Evolutionary conservation across 352 stramenopile genomes (phyloP).

Genomic region (Heterotrichella gracilis): DNA sequence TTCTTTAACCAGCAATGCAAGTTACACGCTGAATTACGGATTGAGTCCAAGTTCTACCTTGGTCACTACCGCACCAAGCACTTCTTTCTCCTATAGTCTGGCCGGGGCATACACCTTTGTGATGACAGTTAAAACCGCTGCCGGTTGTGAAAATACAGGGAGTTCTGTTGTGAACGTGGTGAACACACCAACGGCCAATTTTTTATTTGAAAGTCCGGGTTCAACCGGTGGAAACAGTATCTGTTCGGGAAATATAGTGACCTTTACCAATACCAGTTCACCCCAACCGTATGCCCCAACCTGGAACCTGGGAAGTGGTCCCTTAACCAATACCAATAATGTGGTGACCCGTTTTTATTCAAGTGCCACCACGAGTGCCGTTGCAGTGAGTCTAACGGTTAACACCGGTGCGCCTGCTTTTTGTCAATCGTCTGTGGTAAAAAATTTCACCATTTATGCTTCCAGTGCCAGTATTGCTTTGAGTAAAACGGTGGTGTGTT

Average conservation of each 20-base stretch:
- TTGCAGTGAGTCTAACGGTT: background rate
- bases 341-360: background rate
- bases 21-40: background rate
- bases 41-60: background rate
- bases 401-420: too few relatives aligned
- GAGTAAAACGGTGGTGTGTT: background rate
- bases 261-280: background rate
- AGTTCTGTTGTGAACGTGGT: background rate
- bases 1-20: background rate
- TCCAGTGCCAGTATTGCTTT: background rate
- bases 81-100: background rate
- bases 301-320: background rate
- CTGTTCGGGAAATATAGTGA: background rate
- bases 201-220: background rate
- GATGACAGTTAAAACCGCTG: background rate
- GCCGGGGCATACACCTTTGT: background rate
- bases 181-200: background rate
- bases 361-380: background rate
- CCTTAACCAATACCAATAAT: background rate
- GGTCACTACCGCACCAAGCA: background rate
- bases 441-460: background rate
- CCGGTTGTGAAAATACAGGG: background rate
- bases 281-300: background rate
- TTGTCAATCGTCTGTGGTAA: background rate
- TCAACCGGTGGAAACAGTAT: background rate